Percentiles rank a stretch among this genome's conserved stretches.
phyloP scores from a whole-genome alignment of 495 filamentous ascomycete genomes.

The Penicillium coffeae region DNA sequence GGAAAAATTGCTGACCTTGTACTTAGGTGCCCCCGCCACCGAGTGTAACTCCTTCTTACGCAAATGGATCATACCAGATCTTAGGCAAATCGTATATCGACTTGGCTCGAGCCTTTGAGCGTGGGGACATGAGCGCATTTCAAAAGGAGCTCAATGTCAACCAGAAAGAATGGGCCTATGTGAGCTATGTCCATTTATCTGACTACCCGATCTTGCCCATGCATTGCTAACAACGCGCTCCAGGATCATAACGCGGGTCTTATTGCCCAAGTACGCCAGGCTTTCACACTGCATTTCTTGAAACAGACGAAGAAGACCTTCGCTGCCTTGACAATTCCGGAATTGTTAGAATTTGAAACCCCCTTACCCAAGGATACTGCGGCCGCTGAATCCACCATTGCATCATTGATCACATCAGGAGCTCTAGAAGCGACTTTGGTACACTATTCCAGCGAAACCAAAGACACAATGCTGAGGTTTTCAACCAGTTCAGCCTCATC shows the following conservation, averaged over 20 bases:
- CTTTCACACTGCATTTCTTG: conserved; percentile 45
- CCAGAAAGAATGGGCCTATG: conserved; percentile 55
- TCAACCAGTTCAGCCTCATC: conserved; percentile 9
- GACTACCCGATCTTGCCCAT: too few relatives aligned
- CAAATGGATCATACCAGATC: conserved; percentile 54
- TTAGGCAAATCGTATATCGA: conserved; percentile 67
- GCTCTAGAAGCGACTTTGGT: conserved; percentile 53
- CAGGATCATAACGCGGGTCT: conserved; percentile 58
- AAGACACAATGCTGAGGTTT: conserved; percentile 41
- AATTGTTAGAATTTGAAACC: conserved; percentile 36
- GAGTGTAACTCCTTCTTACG: conserved; percentile 39
- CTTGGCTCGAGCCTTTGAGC: conserved; percentile 65
- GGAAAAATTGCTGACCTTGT: conserved; percentile 11
- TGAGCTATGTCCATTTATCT: conserved; percentile 29
- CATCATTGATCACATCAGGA: conserved; percentile 47
- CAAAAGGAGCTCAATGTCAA: conserved; percentile 55
- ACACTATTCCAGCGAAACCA: conserved; percentile 37
- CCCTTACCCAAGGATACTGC: conserved; percentile 39
- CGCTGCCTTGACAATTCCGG: conserved; percentile 42
- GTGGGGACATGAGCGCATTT: conserved; percentile 52
- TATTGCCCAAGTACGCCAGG: conserved; percentile 46
- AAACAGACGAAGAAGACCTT: conserved; percentile 42
- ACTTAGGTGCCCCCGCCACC: conserved; percentile 37
- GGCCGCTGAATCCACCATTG: conserved; percentile 49
- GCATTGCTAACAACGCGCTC: conserved; percentile 2